Evolutionary conservation across 2,329 filamentous ascomycete species (phyloP), one percentile per base, ranked within the genome.

Genomic region (Curvularia verruculosa): DNA sequence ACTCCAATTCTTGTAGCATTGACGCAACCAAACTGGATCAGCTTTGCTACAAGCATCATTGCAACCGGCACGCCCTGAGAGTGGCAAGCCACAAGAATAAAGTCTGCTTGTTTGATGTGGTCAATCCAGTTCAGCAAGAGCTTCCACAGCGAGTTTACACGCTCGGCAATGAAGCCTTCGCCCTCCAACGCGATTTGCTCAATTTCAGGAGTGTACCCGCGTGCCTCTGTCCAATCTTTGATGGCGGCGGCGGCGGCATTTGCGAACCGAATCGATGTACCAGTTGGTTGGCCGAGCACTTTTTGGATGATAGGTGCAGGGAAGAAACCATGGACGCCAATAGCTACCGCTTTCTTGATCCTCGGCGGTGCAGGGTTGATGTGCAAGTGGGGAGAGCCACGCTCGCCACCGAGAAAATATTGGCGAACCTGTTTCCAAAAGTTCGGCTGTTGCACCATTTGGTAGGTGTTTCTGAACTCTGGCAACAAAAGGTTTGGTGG

Each of bases 171-270:
- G 73, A 91, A 92, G 23, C 95, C 95, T 77, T 99, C 95, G 21
- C 94, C 94, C 78, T 99, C 95, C 0, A 99, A 83, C 0, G 94
- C 92, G 13, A 98, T 90, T 73, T 96, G 97, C 71, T 97, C 92
- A 53, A 99, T 91, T 65, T 96, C 89, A 60, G 92, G 89, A 2
- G 83, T 79, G 58, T 88, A 92, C 0, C 90, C 89, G 9, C 63
- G 72, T 12, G 81, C 81, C 51, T 91, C 86, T 0, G 91, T 86
- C 91, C 93, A 99, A 58, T 88, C 84, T 56, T 89, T 85, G 66
- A 99, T 94, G 1, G 91, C 89, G 37, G 90, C 87, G 5, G 92
- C 92, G 18, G 90, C 90, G 70, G 94, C 89, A 61, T 90, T 94
- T 9, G 93, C 92, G 72, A 99, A 99, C 39, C 92, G 89, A 54